These are phyloP conservation scores for Vararia minispora DNA, from an alignment of 768 basidiomycete genomes.

Conservation along the genomic window DNA sequence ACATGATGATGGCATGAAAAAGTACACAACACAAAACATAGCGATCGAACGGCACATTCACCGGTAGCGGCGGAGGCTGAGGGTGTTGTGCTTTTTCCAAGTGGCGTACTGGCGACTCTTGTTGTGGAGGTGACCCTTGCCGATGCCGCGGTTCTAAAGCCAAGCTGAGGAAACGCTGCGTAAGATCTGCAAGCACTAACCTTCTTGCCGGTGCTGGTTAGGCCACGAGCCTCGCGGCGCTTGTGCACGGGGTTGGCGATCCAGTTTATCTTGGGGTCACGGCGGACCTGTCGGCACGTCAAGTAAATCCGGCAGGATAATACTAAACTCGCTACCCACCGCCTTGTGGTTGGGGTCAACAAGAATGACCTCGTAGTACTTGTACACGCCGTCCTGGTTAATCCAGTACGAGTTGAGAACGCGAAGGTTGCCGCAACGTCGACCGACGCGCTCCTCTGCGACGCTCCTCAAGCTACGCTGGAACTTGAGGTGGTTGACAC, in stretches of 20 bases:
- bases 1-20: conserved; percentile 2
- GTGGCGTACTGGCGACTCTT: conserved; percentile 82
- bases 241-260: conserved; percentile 98
- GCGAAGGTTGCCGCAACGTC: conserved; percentile 90
- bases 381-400: conserved; percentile 98
- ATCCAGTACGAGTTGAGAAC: conserved; percentile 99
- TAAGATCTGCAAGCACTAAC: too few species aligned
- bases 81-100: conserved; percentile 99
- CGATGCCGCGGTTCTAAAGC: conserved; percentile 84
- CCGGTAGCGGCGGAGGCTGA: conserved; percentile 83
- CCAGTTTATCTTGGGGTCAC: conserved; percentile 98
- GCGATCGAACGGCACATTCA: conserved; percentile 26
- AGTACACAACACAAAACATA: conserved; percentile 20
- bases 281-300: conserved; percentile 57
- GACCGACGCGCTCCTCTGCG: conserved; percentile 97
- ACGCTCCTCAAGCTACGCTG: conserved; percentile 87
- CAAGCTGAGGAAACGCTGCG: conserved; percentile 6
- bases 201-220: conserved; percentile 94
- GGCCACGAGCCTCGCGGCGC: conserved; percentile 93
- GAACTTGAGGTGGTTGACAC: conserved; percentile 98
- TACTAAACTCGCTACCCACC: conserved; percentile 35
- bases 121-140: conserved; percentile 93
- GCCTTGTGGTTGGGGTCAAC: conserved; percentile 94
- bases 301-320: not conserved
- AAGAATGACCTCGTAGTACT: conserved; percentile 98